A percentile compares a stretch with the other conserved stretches of the same genome.
Evolutionary conservation across 169 alveolate species (phyloP).

Genomic region (Toxoplasma gondii): DNA sequence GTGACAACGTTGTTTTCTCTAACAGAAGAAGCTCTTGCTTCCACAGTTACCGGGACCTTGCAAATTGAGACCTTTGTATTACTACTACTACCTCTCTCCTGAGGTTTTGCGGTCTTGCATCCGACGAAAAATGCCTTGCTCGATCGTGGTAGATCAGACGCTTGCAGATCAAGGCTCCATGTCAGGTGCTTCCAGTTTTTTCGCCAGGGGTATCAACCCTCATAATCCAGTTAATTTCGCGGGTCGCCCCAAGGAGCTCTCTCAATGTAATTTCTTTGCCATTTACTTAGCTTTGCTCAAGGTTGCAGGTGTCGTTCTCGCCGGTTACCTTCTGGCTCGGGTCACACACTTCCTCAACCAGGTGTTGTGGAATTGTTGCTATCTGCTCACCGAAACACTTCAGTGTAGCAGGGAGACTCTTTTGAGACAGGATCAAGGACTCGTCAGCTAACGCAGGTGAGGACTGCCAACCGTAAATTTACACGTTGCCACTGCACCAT

Average conservation of each 20-base stretch:
- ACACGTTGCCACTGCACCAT: not conserved
- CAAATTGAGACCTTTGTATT: not conserved
- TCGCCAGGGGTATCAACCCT: not conserved
- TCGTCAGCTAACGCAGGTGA: not conserved
- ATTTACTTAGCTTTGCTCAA: too few relatives aligned
- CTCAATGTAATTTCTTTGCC: not conserved
- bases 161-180: not conserved
- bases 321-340: not conserved
- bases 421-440: not conserved
- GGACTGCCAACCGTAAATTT: not conserved
- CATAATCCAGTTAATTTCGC: not conserved
- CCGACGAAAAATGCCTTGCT: slow-evolving; percentile 5
- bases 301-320: not conserved
- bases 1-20: not conserved
- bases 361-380: not conserved
- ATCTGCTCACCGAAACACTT: not conserved
- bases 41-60: not conserved
- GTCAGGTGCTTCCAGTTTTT: not conserved
- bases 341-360: not conserved
- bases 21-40: slow-evolving; percentile 11
- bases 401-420: too few relatives aligned
- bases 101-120: not conserved
- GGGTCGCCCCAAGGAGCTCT: not conserved
- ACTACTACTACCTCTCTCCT: not conserved
- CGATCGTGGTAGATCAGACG: not conserved